Conservation (phyloP, 2,329 filamentous ascomycete species). For the Penicillium sp. region DNA sequence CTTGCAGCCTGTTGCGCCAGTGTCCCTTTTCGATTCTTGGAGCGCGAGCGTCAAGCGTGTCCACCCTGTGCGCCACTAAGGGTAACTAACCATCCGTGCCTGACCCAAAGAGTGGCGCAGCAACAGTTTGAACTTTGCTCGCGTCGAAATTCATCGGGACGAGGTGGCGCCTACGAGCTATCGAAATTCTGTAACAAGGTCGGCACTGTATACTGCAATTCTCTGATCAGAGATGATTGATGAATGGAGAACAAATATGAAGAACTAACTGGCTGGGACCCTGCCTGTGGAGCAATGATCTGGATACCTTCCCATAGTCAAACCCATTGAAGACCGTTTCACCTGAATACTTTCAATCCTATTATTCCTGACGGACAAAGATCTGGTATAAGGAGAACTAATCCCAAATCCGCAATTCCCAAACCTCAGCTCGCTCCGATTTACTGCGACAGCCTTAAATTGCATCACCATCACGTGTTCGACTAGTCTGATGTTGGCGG, state of each 20-base stretch:
- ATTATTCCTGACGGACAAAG: no score
- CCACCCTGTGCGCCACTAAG: neutral
- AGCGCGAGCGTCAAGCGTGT: neutral
- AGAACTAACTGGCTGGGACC: no score
- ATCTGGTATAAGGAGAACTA: neutral
- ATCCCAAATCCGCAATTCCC: neutral
- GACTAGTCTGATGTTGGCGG: neutral
- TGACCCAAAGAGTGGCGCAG: slow-evolving; percentile 7
- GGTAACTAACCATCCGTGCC: neutral
- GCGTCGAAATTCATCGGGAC: neutral
- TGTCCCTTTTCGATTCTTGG: neutral
- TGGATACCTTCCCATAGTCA: no score
- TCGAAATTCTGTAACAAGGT: neutral
- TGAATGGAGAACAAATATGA: no score
- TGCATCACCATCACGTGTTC: neutral
- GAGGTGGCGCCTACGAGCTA: neutral
- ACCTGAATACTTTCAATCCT: no score
- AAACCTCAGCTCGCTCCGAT: no score
- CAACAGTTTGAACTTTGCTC: neutral
- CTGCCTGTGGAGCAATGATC: no score
- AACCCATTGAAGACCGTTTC: no score
- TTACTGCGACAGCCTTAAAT: neutral
- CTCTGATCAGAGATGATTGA: no score
- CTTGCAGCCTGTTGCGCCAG: neutral
- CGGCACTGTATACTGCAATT: neutral